Conservation (phyloP, 148 eudicot species). For the Silene latifolia region DNA sequence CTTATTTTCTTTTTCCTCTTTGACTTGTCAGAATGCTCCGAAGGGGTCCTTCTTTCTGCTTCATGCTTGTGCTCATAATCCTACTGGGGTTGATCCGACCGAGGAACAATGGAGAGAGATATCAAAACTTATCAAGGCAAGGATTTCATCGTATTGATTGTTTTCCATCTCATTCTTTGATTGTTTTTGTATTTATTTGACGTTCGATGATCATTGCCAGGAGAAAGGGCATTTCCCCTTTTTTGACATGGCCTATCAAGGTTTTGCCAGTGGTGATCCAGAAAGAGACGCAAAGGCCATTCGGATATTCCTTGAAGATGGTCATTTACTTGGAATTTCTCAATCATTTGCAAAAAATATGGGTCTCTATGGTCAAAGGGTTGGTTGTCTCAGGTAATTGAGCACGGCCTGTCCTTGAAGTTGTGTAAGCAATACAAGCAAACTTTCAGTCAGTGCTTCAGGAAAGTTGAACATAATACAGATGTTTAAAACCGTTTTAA, state of each 20-base stretch:
- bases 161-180: background rate
- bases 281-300: constrained; percentile 95
- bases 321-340: constrained; percentile 79
- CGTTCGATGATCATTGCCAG: constrained; percentile 38
- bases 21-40: constrained; percentile 70
- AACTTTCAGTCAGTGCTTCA: background rate
- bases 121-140: constrained; percentile 75
- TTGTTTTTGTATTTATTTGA: background rate
- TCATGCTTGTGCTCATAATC: constrained; percentile 99
- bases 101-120: constrained; percentile 96
- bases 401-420: background rate
- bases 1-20: background rate
- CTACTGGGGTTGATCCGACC: constrained; percentile 98
- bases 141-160: background rate
- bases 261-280: constrained; percentile 96
- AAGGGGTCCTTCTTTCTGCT: constrained; percentile 91
- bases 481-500: background rate
- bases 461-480: background rate
- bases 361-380: constrained; percentile 99
- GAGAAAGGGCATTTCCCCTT: constrained; percentile 91
- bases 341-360: constrained; percentile 96
- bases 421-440: too few relatives aligned
- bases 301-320: constrained; percentile 93
- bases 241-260: constrained; percentile 99
- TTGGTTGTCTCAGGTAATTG: constrained; percentile 90